Conservation (phyloP, 2,329 filamentous ascomycete species). For the Stemphylium vesicarium region DNA sequence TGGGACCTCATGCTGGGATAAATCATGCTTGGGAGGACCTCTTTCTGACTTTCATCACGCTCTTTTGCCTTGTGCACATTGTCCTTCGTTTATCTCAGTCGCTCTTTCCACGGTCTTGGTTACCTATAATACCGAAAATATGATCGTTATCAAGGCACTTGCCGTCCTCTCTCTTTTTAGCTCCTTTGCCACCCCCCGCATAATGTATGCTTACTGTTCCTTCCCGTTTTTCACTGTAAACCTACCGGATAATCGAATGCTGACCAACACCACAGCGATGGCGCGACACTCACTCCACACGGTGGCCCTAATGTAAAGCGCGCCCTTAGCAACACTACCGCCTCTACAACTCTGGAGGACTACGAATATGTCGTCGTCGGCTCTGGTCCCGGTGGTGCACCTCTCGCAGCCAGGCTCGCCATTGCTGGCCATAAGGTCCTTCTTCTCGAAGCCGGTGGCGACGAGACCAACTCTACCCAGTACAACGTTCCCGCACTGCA, state of each 20-base stretch:
- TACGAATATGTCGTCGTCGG: slow-evolving; percentile 69
- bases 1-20: slow-evolving; percentile 4
- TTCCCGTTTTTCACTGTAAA: neutral
- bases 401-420: slow-evolving; percentile 63
- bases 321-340: slow-evolving; percentile 15
- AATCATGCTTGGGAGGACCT: slow-evolving; percentile 3
- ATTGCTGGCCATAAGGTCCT: slow-evolving; percentile 63
- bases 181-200: slow-evolving; percentile 9
- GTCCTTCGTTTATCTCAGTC: slow-evolving; percentile 11
- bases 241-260: neutral
- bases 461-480: slow-evolving; percentile 57
- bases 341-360: slow-evolving; percentile 18
- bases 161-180: slow-evolving; percentile 13
- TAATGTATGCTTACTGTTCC: slow-evolving; percentile 6
- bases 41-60: neutral
- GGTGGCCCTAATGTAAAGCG: slow-evolving; percentile 27
- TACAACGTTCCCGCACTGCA: slow-evolving; percentile 61
- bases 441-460: slow-evolving; percentile 64
- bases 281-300: slow-evolving; percentile 26
- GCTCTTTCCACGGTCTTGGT: slow-evolving; percentile 1
- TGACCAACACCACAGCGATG: slow-evolving; percentile 21
- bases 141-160: slow-evolving; percentile 17
- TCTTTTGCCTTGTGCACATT: neutral
- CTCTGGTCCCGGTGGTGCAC: slow-evolving; percentile 65
- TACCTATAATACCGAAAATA: neutral